These are phyloP conservation scores for Agrostemma githago DNA, from an alignment of 148 eudicot species.

Conservation along the genomic window DNA sequence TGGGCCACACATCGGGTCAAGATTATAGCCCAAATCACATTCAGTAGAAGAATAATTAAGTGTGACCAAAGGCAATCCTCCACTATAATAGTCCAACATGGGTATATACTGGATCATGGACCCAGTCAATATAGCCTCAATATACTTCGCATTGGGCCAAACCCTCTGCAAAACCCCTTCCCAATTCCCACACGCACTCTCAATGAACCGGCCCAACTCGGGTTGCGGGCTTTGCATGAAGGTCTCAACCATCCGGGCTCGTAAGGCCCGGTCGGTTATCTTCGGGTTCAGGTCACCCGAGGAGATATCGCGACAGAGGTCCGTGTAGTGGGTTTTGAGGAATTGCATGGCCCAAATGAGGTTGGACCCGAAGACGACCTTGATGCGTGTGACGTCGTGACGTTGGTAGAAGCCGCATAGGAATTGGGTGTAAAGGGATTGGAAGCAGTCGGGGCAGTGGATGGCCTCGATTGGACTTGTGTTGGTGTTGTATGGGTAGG, in stretches of 20 bases:
- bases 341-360: constrained; percentile 68
- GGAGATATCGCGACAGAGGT: constrained; percentile 46
- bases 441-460: constrained; percentile 58
- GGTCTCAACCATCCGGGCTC: constrained; percentile 29
- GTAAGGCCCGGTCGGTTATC: constrained; percentile 41
- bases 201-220: constrained; percentile 40
- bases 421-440: constrained; percentile 81
- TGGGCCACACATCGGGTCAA: constrained; percentile 58
- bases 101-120: constrained; percentile 71
- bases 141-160: constrained; percentile 79
- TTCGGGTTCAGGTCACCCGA: constrained; percentile 39
- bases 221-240: constrained; percentile 41
- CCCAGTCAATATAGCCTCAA: constrained; percentile 57
- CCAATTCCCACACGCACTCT: constrained; percentile 58
- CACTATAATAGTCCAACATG: constrained; percentile 59
- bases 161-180: constrained; percentile 58
- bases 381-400: constrained; percentile 45
- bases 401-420: constrained; percentile 60
- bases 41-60: constrained; percentile 59
- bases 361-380: constrained; percentile 69
- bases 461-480: constrained; percentile 72
- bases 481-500: constrained; percentile 55
- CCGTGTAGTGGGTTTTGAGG: constrained; percentile 46
- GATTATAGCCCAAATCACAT: constrained; percentile 68
- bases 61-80: constrained; percentile 46